Percentiles rank a stretch among this genome's conserved stretches.
phyloP scores from a whole-genome alignment of 257 asterid genomes.

The Penstemon newberryi region DNA sequence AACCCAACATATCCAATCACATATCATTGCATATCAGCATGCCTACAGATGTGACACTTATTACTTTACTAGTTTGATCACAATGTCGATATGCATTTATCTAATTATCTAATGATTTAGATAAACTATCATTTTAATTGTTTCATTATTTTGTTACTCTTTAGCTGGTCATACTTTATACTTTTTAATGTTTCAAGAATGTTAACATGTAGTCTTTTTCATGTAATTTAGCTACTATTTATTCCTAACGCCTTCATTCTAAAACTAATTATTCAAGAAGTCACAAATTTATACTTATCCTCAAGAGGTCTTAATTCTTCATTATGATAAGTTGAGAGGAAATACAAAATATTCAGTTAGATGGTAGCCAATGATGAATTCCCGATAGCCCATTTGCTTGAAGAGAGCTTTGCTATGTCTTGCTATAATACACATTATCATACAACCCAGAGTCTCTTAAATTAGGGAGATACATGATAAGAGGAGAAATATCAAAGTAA shows the following conservation, averaged over 20 bases:
- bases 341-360: too few species aligned
- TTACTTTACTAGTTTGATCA: background rate
- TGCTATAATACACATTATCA: background rate
- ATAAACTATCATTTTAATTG: too few species aligned
- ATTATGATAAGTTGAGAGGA: too few species aligned
- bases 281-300: background rate
- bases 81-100: constrained; percentile 1
- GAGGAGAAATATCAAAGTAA: background rate
- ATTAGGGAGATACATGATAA: background rate
- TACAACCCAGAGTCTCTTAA: background rate
- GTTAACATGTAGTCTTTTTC: background rate
- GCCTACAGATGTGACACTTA: background rate
- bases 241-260: background rate
- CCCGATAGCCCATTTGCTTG: background rate
- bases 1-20: background rate
- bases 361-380: background rate
- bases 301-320: too few species aligned
- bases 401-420: background rate
- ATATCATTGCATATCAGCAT: constrained; percentile 1
- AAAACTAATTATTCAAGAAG: background rate
- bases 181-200: background rate
- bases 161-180: too few species aligned
- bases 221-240: background rate
- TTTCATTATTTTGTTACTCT: too few species aligned
- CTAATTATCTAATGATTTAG: background rate